Evolutionary conservation across 2,329 filamentous ascomycete genomes (phyloP).

Genomic region (Trichophyton schoenleinii): DNA sequence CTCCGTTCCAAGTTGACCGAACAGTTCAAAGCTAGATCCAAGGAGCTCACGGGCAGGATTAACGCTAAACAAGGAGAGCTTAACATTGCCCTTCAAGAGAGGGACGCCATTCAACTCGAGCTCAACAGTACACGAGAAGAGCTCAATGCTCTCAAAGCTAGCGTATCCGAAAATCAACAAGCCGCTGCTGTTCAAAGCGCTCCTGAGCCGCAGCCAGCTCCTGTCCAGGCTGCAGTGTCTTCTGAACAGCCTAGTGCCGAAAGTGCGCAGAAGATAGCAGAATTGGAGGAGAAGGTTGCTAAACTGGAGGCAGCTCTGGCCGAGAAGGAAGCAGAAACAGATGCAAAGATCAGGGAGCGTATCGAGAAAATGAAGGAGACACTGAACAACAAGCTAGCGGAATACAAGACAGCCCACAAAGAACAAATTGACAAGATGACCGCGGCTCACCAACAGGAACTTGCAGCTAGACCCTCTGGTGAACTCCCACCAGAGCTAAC

Average conservation of each 20-base stretch:
- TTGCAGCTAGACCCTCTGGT: conserved; percentile 23
- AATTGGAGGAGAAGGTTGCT: conserved; percentile 48
- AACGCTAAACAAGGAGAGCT: conserved; percentile 40
- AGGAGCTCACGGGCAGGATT: conserved; percentile 54
- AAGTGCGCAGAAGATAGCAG: conserved; percentile 45
- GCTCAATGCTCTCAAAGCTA: conserved; percentile 36
- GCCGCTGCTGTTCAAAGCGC: conserved; percentile 38
- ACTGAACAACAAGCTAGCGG: conserved; percentile 55
- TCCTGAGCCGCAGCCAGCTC: conserved; percentile 28
- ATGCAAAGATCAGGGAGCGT: conserved; percentile 37
- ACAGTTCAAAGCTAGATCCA: conserved; percentile 43
- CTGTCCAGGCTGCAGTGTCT: conserved; percentile 18
- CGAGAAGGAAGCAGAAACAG: conserved; percentile 40
- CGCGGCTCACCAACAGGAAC: conserved; percentile 34
- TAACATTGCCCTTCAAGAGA: conserved; percentile 45
- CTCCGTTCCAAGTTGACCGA: conserved; percentile 35
- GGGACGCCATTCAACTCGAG: conserved; percentile 55
- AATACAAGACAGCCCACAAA: conserved; percentile 39
- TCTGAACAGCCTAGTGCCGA: conserved; percentile 15
- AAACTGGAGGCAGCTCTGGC: conserved; percentile 40
- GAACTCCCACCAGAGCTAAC: conserved; percentile 32
- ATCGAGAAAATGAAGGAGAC: conserved; percentile 52
- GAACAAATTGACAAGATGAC: conserved; percentile 39
- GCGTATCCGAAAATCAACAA: conserved; percentile 34
- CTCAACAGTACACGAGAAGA: conserved; percentile 51